These are phyloP conservation scores for Dactylella cylindrospora DNA, from an alignment of 2,329 filamentous ascomycete genomes.

Conservation along the genomic window DNA sequence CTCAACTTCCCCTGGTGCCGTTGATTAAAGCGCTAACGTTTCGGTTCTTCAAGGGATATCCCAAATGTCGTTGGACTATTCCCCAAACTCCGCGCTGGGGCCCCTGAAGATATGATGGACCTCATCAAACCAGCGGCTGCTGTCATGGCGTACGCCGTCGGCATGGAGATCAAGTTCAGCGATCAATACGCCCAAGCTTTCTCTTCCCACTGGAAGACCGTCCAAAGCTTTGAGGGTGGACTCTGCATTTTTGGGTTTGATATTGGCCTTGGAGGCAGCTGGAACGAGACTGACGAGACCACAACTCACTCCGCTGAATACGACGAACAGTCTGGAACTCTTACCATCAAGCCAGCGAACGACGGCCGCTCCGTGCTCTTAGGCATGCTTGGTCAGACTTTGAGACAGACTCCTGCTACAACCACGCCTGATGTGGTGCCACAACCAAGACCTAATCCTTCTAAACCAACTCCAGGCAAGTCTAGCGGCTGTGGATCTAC, in stretches of 20 bases:
- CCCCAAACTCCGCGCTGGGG: slow-evolving; percentile 6
- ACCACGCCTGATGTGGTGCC: no score
- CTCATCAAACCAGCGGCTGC: slow-evolving; percentile 5
- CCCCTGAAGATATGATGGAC: slow-evolving; percentile 6
- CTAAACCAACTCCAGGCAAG: no score
- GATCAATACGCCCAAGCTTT: slow-evolving; percentile 11
- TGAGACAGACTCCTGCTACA: no score
- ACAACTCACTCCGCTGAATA: slow-evolving; percentile 19
- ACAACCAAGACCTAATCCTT: no score
- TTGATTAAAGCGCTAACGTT: background rate
- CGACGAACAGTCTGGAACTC: slow-evolving; percentile 1
- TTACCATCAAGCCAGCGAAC: slow-evolving; percentile 11
- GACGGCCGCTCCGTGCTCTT: slow-evolving; percentile 11
- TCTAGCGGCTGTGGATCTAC: no score
- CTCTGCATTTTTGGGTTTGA: slow-evolving; percentile 14
- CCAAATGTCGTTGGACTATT: slow-evolving; percentile 6
- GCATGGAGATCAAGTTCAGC: slow-evolving; percentile 9
- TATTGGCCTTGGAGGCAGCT: slow-evolving; percentile 2
- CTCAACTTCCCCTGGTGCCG: background rate
- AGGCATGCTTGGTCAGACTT: slow-evolving; percentile 6
- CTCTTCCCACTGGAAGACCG: slow-evolving; percentile 13
- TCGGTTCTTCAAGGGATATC: slow-evolving; percentile 19
- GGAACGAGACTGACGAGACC: background rate
- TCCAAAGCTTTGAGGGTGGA: slow-evolving; percentile 1
- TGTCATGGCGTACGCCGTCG: slow-evolving; percentile 10